Conservation (phyloP, 2,329 filamentous ascomycete species). For the Colletotrichum orbiculare region DNA sequence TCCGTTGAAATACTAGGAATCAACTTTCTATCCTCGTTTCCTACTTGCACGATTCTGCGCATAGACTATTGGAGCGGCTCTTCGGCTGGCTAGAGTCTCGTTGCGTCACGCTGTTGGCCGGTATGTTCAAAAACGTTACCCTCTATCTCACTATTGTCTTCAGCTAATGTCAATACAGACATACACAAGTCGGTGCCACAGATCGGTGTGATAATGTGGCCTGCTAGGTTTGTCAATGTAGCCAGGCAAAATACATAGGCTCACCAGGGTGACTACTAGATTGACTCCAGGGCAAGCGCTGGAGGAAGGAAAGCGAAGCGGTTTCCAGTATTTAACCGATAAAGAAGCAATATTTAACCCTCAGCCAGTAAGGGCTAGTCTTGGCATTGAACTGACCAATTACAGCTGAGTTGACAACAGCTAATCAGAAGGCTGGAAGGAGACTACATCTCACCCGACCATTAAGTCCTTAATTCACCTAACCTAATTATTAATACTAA, state of each 20-base stretch:
- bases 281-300: too few species aligned
- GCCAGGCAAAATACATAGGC: slow-evolving; percentile 40
- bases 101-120: slow-evolving; percentile 67
- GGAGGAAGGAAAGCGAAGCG: too few species aligned
- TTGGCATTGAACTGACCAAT: too few species aligned
- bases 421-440: too few species aligned
- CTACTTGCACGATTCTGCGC: slow-evolving; percentile 69
- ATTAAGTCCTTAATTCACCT: too few species aligned
- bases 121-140: slow-evolving; percentile 49
- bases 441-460: too few species aligned
- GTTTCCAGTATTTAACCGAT: too few species aligned
- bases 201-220: slow-evolving; percentile 70
- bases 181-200: slow-evolving; percentile 63
- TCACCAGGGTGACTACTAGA: slow-evolving; percentile 31
- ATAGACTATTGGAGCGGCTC: slow-evolving; percentile 74
- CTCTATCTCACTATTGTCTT: not conserved
- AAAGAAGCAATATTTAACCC: too few species aligned
- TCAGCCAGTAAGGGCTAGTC: too few species aligned
- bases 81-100: slow-evolving; percentile 74
- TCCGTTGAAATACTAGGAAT: too few species aligned
- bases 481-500: too few species aligned
- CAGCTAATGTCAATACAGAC: slow-evolving; percentile 53
- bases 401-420: too few species aligned
- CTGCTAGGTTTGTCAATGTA: slow-evolving; percentile 64
- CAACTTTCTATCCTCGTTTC: slow-evolving; percentile 64